Evolutionary conservation across 108 stramenopile species (phyloP).

Genomic region (Discostella stelligeroides): DNA sequence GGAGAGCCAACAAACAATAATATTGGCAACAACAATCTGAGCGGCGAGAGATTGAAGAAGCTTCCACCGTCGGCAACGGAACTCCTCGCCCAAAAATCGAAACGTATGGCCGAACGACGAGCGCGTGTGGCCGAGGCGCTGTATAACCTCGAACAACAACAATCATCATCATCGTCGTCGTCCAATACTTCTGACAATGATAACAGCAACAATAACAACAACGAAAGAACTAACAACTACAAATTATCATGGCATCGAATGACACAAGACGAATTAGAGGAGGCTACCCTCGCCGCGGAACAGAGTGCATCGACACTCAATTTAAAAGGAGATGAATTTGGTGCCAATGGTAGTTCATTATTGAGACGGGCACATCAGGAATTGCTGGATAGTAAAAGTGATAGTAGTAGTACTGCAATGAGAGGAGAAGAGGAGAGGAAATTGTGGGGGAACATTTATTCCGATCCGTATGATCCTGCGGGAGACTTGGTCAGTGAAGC

Average conservation of each 20-base stretch:
- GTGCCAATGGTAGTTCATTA: background rate
- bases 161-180: background rate
- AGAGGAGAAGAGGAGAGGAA: background rate
- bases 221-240: background rate
- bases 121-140: slow-evolving; percentile 1
- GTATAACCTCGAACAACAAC: background rate
- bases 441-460: background rate
- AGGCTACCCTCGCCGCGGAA: no score
- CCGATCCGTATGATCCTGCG: background rate
- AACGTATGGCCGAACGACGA: slow-evolving; percentile 27
- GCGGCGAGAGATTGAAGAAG: background rate
- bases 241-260: no score
- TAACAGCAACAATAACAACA: background rate
- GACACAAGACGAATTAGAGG: no score
- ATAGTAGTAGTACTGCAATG: no score
- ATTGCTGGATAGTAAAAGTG: background rate
- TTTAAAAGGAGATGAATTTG: background rate
- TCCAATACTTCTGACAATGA: background rate
- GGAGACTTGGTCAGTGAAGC: background rate
- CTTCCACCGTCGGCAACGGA: background rate
- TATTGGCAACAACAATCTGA: background rate
- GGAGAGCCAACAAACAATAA: background rate
- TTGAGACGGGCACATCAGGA: background rate
- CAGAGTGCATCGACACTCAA: background rate
- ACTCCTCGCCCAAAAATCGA: slow-evolving; percentile 7